Evolutionary conservation across 805 yeast species (phyloP), one percentile per base, ranked within the genome.

Genomic region (Zygosaccharomyces bailii): DNA sequence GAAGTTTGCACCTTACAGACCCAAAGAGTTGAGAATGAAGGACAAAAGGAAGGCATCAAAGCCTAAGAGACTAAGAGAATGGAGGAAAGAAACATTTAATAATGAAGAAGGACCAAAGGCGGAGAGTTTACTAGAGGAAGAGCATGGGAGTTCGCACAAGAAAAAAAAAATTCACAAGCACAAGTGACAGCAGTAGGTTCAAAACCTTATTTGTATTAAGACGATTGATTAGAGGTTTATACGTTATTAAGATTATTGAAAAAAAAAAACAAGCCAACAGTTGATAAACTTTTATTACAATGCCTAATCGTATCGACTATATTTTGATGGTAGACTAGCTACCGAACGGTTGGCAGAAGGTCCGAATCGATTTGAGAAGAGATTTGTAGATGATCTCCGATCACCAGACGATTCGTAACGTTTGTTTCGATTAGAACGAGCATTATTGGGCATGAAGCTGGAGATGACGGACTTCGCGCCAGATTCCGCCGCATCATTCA

Each of bases 1-100:
- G 71, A 90, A 90, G 65, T 80, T 93, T 53, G 97, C 98, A 0
- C 91, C 98, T 21, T 93, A 86, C 64, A 80, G 96, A 63, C 79
- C 87, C 18, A 77, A 77, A 52, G 95, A 86, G 47, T 72, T 75
- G 51, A 73, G 80, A 51, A 67, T 72, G 53, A 87, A 83, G 60
- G 99, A 93, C 64, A 84, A 80, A 66, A 76, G 95, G 61, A 86
- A 87, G 69, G 84, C 77, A 46, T 80, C 89, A 30, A 93, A 91
- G 73, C 80, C 82, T 69, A 85, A 78, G 66, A 76, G 93, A 56
- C 67, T 93, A 48, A 77, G 84, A 51, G 93, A 89, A 54, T 93
- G 99, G 99, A 80, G 96, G 66, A 78, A 82, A 65, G 80, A 80
- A 45, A 87, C 83, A 2, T 91, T 91, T 68, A 78, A 79, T 37